Conservation (phyloP, 2,329 filamentous ascomycete species). For the Colletotrichum sp. region DNA sequence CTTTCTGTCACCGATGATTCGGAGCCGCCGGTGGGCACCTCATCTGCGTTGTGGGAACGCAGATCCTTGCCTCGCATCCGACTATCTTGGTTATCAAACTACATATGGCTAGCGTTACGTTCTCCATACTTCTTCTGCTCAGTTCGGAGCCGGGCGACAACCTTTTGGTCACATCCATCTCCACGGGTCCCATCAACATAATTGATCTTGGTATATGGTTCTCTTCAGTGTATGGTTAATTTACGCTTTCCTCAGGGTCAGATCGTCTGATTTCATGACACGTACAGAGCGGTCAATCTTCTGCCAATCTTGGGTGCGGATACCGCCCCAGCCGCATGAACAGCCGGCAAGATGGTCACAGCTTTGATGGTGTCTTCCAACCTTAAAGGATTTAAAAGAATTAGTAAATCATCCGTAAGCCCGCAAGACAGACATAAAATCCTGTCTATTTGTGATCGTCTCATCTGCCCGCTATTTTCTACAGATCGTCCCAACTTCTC, state of each 20-base stretch:
- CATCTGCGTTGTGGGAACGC: not conserved
- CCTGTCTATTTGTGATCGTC: not conserved
- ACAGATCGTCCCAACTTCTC: not conserved
- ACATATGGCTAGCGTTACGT: not conserved
- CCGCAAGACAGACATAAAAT: not conserved
- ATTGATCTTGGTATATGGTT: not conserved
- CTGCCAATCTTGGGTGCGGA: not conserved
- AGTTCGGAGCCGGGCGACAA: not conserved
- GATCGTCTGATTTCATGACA: not conserved
- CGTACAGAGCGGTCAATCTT: not conserved
- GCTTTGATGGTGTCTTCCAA: not conserved
- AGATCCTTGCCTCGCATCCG: not conserved
- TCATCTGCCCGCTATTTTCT: not conserved
- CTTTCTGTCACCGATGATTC: not conserved
- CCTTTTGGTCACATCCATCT: not conserved
- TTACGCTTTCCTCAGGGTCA: not conserved
- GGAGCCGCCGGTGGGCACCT: not conserved
- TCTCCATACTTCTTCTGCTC: not conserved
- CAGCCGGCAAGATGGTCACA: not conserved
- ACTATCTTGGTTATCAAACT: not conserved
- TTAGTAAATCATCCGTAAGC: not conserved
- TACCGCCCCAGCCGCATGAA: not conserved
- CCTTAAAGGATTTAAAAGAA: not conserved
- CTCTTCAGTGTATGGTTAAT: not conserved
- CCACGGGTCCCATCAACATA: not conserved